Evolutionary conservation across 441 rosid species (phyloP).

Genomic region (Mallotus japonicus): DNA sequence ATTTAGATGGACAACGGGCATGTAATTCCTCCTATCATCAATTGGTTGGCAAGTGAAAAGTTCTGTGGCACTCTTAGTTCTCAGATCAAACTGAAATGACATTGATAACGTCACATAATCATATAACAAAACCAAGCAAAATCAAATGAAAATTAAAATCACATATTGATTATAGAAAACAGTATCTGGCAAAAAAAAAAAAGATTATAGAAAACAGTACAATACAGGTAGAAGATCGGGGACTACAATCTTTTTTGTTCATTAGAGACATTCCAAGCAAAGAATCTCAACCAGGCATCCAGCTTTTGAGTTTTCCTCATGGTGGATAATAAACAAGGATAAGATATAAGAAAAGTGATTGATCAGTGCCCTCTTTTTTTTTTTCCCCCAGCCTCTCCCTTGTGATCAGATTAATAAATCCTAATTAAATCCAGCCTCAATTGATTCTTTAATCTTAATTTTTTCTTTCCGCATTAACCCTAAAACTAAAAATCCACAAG

Average conservation of each 20-base stretch:
- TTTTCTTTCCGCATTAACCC: neutral
- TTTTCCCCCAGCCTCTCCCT: neutral
- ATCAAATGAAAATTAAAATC: neutral
- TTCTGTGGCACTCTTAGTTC: conserved; percentile 57
- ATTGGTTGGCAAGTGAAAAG: conserved; percentile 63
- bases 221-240: neutral
- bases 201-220: conserved; percentile 8
- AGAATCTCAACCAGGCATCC: neutral
- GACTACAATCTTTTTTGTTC: neutral
- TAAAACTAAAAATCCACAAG: neutral
- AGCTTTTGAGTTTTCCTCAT: neutral
- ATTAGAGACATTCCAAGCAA: neutral
- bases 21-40: conserved; percentile 35
- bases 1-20: conserved; percentile 46
- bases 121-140: conserved; percentile 4
- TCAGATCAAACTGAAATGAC: conserved; percentile 76
- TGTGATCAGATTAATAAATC: neutral
- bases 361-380: neutral
- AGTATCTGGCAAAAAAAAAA: too few species aligned
- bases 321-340: neutral
- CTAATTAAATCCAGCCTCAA: neutral
- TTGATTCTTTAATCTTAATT: too few species aligned
- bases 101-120: conserved; percentile 17
- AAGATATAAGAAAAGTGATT: conserved; percentile 3
- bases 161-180: neutral